Evolutionary conservation across 164 flowering plant species (phyloP), one percentile per base, ranked within the genome.

Genomic region (Tetracentron sinense): DNA sequence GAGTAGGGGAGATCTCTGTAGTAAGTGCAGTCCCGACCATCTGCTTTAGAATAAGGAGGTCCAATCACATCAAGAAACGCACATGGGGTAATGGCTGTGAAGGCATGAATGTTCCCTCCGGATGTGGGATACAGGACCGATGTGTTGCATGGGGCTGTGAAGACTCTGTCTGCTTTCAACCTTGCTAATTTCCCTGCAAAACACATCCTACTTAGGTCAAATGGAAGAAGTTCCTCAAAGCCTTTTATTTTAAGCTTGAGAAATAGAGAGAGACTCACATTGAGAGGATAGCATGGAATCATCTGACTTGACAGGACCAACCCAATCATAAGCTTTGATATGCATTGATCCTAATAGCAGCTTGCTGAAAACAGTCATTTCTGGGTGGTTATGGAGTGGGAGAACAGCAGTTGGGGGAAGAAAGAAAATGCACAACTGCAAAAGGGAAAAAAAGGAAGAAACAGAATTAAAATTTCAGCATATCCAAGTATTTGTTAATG

Each of bases 301-400:
- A 44, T 70, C 64, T 0, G 68, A 28, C 20, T 50, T 27, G 42
- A 10, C 60, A 25, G 72, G 72, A 74, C 80, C 77, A 53, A 70
- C 87, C 95, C 83, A 92, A 65, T 92, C 98, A 64, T 83, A 89
- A 0, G 98, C 79, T 59, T 82, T 89, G 22, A 89, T 85, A 74
- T 89, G 98, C 98, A 92, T 82, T 7, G 77, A 70, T 14, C 98
- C 96, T 5, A 85, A 16, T 1, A 92, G 76, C 54, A 92, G 91
- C 67, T 89, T 92, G 81, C 83, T 88, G 74, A 89, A 88, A 5
- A 92, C 98, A 0, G 98, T 92, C 98, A 92, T 92, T 48, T 68
- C 95, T 4, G 98, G 98, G 73, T 92, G 98, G 72, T 92, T 88
- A 58, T 92, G 98, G 38, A 92, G 89, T 5, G 96, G 98, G 52